Evolutionary conservation across 495 filamentous ascomycete species (phyloP).

Genomic region (Trichoderma parareesei): DNA sequence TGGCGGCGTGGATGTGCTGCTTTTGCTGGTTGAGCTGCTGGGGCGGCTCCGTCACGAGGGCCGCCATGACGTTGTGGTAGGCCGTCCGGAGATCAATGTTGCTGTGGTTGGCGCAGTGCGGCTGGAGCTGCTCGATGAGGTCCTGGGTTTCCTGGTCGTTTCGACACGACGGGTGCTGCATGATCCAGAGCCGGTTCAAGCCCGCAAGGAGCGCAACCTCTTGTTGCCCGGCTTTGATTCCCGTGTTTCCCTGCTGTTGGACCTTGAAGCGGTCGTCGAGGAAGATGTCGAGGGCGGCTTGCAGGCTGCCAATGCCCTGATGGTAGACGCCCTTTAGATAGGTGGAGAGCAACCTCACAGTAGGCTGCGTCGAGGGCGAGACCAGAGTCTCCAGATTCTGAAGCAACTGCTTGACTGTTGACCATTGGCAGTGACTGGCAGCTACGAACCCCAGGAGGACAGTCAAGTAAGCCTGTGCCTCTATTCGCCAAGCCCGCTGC

Average conservation of each 20-base stretch:
- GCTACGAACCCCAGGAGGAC: slow-evolving; percentile 39
- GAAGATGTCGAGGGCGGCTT: slow-evolving; percentile 57
- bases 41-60: slow-evolving; percentile 54
- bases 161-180: slow-evolving; percentile 54
- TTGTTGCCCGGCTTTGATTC: slow-evolving; percentile 39
- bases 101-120: slow-evolving; percentile 56
- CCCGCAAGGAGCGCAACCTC: slow-evolving; percentile 71
- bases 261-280: slow-evolving; percentile 50
- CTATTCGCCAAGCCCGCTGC: slow-evolving; percentile 28
- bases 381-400: slow-evolving; percentile 27
- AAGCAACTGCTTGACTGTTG: slow-evolving; percentile 34
- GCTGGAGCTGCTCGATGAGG: slow-evolving; percentile 57
- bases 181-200: slow-evolving; percentile 75
- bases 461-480: slow-evolving; percentile 37
- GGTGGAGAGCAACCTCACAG: slow-evolving; percentile 33
- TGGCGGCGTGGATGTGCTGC: slow-evolving; percentile 57
- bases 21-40: slow-evolving; percentile 67
- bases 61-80: slow-evolving; percentile 68
- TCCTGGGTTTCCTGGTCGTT: slow-evolving; percentile 39
- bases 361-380: slow-evolving; percentile 24
- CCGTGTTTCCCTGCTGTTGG: slow-evolving; percentile 35
- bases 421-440: slow-evolving; percentile 38
- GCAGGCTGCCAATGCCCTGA: slow-evolving; percentile 69
- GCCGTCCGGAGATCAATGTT: slow-evolving; percentile 70
- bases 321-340: slow-evolving; percentile 72